These are phyloP conservation scores for Gamarada debralockiae DNA, from an alignment of 495 filamentous ascomycete genomes.

Conservation along the genomic window DNA sequence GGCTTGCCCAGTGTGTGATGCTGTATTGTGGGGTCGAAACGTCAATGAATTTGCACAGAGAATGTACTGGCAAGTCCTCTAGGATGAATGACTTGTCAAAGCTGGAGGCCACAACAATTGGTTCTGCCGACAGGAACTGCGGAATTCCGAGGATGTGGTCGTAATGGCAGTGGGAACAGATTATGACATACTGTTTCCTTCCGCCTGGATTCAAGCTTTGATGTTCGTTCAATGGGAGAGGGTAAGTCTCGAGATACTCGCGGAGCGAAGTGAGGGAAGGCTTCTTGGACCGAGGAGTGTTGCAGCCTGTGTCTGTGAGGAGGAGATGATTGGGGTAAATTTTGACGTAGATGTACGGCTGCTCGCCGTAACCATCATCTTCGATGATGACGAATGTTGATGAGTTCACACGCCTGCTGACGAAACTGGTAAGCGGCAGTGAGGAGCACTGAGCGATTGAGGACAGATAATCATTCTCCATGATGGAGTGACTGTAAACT, in stretches of 20 bases:
- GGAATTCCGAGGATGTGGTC: constrained; percentile 36
- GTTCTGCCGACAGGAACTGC: constrained; percentile 25
- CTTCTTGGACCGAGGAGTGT: constrained; percentile 16
- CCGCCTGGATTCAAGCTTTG: constrained; percentile 28
- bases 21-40: constrained; percentile 29
- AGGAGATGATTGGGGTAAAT: constrained; percentile 25
- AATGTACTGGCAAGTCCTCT: constrained; percentile 28
- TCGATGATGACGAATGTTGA: constrained; percentile 37
- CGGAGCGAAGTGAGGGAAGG: constrained; percentile 21
- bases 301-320: constrained; percentile 35
- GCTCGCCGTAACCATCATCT: constrained; percentile 32
- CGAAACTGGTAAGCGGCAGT: constrained; percentile 25
- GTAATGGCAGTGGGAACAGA: constrained; percentile 40
- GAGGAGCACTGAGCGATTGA: background rate
- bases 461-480: background rate
- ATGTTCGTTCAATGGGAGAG: constrained; percentile 28
- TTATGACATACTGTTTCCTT: constrained; percentile 30
- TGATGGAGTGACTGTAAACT: too few species aligned
- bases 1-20: constrained; percentile 32
- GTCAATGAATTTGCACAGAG: constrained; percentile 28
- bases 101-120: constrained; percentile 31
- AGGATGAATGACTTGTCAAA: constrained; percentile 31
- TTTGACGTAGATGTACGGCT: constrained; percentile 40
- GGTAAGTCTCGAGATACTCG: constrained; percentile 32
- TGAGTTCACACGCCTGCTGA: constrained; percentile 26